A percentile compares a stretch with the other conserved stretches of the same genome.
phyloP scores from a whole-genome alignment of 148 eudicot genomes.

The Rhododendron ovatum region DNA sequence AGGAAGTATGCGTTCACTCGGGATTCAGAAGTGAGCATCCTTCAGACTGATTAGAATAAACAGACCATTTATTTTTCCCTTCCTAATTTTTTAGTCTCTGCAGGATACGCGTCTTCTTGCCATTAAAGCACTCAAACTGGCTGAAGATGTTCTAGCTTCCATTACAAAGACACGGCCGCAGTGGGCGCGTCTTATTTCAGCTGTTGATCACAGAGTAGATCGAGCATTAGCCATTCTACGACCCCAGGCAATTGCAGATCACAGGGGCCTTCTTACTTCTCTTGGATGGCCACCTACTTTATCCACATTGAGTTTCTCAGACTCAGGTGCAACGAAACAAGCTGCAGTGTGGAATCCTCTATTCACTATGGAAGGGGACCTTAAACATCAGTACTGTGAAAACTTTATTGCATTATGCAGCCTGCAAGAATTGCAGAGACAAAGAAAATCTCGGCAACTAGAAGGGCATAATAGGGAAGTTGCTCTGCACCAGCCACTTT shows the following conservation, averaged over 20 bases:
- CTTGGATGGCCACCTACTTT: conserved; percentile 96
- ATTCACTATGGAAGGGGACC: conserved; percentile 66
- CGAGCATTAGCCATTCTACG: conserved; percentile 79
- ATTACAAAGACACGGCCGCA: conserved; percentile 65
- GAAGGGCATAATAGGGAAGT: conserved; percentile 49
- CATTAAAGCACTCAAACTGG: conserved; percentile 51
- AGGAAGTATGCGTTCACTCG: conserved; percentile 38
- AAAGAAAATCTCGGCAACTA: conserved; percentile 80
- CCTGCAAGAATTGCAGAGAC: conserved; percentile 73
- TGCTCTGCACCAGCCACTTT: conserved; percentile 74
- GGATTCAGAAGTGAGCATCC: conserved; percentile 50
- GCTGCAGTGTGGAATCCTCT: conserved; percentile 63
- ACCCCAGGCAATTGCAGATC: conserved; percentile 94
- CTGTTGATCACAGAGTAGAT: conserved; percentile 88
- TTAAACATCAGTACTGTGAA: conserved; percentile 70
- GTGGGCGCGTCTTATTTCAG: conserved; percentile 75
- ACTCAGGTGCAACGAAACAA: conserved; percentile 39
- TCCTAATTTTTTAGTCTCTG: conserved; percentile 15
- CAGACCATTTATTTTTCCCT: not conserved
- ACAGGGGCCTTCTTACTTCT: conserved; percentile 74
- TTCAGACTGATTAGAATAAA: not conserved
- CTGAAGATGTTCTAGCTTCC: conserved; percentile 60
- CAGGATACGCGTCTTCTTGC: conserved; percentile 65
- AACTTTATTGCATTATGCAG: conserved; percentile 77
- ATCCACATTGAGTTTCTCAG: conserved; percentile 46